Evolutionary conservation across 148 eudicot genomes (phyloP), one percentile per base, ranked within the genome.

Genomic region (Bassia scoparia): DNA sequence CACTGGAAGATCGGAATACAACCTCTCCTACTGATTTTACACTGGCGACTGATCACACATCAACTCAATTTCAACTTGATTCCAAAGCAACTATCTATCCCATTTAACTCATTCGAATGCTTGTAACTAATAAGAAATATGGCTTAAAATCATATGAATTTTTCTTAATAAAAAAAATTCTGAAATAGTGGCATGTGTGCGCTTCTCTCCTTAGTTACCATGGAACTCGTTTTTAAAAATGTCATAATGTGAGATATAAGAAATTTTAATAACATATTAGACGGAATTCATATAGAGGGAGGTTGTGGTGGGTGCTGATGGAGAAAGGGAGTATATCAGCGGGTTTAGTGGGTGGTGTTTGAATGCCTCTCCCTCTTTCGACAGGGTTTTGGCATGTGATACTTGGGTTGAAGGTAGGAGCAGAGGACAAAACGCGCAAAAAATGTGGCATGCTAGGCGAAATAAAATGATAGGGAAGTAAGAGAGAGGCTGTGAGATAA

Each of bases 11-110:
- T 93, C 98, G 2, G 93, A 87, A 77, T 88, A 83, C 76, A 90
- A 72, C 60, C 87, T 79, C 44, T 78, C 87, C 77, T 86, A 68
- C 50, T 86, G 84, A n/a, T n/a, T n/a, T 48, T 81, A 85, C 0
- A 86, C n/a, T n/a, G n/a, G 80, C 13, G 87, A 82, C 49, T 84
- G 87, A 87, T 56, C 35, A 84, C 75, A 44, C 87, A 48, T 76
- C 76, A 23, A 89, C 87, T 83, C 84, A 90, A 80, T 87, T 93
- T 96, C 98, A n/a, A n/a, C n/a, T n/a, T n/a, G n/a, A n/a, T n/a
- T n/a, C n/a, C n/a, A n/a, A 93, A 3, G 98, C 98, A 78, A 93
- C 89, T 83, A n/a, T 93, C 98, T 59, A 88, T 84, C 44, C 98
- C 98, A 48, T 90, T 83, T 55, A 83, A 78, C 80, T 88, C 91